Base-by-base conservation (phyloP, 768 basidiomycete species). In the Tephrocybe rancida region DNA sequence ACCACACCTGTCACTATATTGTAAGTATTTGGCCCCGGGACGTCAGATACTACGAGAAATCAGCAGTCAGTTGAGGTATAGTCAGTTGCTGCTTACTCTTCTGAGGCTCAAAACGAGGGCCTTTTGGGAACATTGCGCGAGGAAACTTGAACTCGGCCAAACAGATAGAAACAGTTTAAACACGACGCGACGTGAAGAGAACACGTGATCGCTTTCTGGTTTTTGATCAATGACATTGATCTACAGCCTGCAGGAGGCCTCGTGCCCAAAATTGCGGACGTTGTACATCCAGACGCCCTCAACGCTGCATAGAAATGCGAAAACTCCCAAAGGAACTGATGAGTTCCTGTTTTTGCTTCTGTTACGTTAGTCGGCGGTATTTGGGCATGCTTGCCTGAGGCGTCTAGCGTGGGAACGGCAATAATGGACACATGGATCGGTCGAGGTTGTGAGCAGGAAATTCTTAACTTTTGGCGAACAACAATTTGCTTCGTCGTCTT, bases 11-110 rank as follows among this genome's bases (percentile, higher is more conserved):
- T 70, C 4, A 60, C 61, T 22, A 74, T 55, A 52, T 74, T 72
- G 66, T 84, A 82, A 5, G 76, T 61, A 42, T 77, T 78, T 29
- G 83, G 81, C 13, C 77, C 82, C 16, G 82, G 83, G 4, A 79
- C 75, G 27, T 82, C 82, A 18, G 80, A 66, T 1, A 67, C 82
- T 83, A 54, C 14, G 27, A 32, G 19, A 24, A 25, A 22, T 35
- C 11, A 34, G 34, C 47, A 26, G 14, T 18, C n/a, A n/a, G 21
- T 37, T 3, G 24, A 29, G 29, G 27, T 11, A 35, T 22, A 27
- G 9, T 5, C 0, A 18, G 41, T 9, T 44, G 42, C 27, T 18
- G 50, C 61, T 37, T 60, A 81, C 73, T 58, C 62, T 78, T 78
- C 39, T 63, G 59, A 25, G 68, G 70, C 11, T 71, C 64, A 61